These are phyloP conservation scores for Fusarium scirpi DNA, from an alignment of 2,329 filamentous ascomycete genomes.

Conservation along the genomic window DNA sequence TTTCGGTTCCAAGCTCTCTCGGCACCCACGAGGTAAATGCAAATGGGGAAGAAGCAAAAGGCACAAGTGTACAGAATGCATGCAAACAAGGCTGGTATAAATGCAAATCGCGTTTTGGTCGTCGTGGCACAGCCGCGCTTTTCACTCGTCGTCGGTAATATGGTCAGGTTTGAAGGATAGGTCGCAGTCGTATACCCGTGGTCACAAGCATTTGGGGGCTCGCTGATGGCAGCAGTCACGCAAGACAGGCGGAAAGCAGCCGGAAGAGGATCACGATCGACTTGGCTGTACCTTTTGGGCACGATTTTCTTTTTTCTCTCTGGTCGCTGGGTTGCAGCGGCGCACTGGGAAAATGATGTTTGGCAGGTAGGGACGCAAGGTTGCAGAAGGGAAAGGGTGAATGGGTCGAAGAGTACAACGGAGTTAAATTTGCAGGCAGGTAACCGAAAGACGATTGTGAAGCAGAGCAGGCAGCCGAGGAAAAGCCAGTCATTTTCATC, in stretches of 20 bases:
- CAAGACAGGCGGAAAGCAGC: conserved; percentile 34
- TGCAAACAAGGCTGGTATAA: conserved; percentile 15
- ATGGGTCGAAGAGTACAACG: conserved; percentile 10
- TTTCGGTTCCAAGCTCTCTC: conserved; percentile 8
- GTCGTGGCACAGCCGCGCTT: conserved; percentile 30
- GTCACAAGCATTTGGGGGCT: conserved; percentile 44
- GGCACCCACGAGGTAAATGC: conserved; percentile 8
- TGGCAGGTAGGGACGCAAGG: conserved; percentile 11
- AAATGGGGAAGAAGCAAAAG: conserved; percentile 6
- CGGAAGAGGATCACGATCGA: conserved; percentile 16
- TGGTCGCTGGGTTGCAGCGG: conserved; percentile 18
- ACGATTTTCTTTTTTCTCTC: conserved; percentile 12
- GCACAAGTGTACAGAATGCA: conserved; percentile 1
- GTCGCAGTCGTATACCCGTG: conserved; percentile 31
- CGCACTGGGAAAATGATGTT: conserved; percentile 19
- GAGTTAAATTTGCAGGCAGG: conserved; percentile 24
- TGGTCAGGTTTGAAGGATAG: conserved; percentile 16
- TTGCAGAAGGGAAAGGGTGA: conserved; percentile 8
- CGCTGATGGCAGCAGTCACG: conserved; percentile 43
- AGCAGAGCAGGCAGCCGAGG: conserved; percentile 32
- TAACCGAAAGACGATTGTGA: conserved; percentile 17
- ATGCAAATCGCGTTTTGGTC: conserved; percentile 28
- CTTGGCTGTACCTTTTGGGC: conserved; percentile 24
- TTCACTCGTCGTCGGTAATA: conserved; percentile 29
- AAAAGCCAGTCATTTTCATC: conserved; percentile 27